Conservation (phyloP, 1,284 basidiomycete genomes). For the Ceratobasidium sp. region DNA sequence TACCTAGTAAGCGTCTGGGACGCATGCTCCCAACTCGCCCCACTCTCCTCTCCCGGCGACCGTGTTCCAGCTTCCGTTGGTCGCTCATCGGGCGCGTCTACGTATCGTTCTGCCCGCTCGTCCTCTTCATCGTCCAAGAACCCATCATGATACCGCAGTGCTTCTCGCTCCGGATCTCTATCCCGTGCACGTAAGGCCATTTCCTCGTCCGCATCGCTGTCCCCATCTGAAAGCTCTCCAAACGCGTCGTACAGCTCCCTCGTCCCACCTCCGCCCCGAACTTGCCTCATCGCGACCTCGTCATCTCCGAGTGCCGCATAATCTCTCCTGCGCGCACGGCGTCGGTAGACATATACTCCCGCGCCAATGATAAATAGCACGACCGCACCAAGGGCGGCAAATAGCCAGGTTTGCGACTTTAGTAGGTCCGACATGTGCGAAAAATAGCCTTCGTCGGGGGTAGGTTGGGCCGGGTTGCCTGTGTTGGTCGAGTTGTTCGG, state of each 20-base stretch:
- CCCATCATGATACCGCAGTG: constrained; percentile 43
- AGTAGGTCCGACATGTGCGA: constrained; percentile 78
- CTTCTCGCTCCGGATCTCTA: constrained; percentile 29
- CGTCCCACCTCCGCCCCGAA: constrained; percentile 59
- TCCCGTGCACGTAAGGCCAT: constrained; percentile 29
- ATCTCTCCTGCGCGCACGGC: constrained; percentile 58
- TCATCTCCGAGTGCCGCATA: constrained; percentile 69
- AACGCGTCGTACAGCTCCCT: constrained; percentile 93
- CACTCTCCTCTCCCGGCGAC: constrained; percentile 44
- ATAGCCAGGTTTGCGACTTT: constrained; percentile 83
- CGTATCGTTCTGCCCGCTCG: constrained; percentile 63
- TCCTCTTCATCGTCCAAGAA: constrained; percentile 46
- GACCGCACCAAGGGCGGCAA: constrained; percentile 74
- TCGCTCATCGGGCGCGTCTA: constrained; percentile 44
- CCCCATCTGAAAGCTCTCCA: constrained; percentile 75
- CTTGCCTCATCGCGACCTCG: constrained; percentile 74
- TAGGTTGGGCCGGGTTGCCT: constrained; percentile 46
- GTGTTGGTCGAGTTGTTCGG: constrained; percentile 38
- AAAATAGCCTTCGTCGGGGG: constrained; percentile 87
- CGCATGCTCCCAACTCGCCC: constrained; percentile 79
- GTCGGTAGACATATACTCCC: constrained; percentile 73
- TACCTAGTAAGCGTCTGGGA: constrained; percentile 46
- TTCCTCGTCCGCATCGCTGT: constrained; percentile 43
- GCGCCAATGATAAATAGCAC: constrained; percentile 71
- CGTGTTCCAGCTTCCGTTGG: constrained; percentile 38